Base-by-base conservation (phyloP, 176 grass and related monocot species). In the Rhynchospora breviuscula region DNA sequence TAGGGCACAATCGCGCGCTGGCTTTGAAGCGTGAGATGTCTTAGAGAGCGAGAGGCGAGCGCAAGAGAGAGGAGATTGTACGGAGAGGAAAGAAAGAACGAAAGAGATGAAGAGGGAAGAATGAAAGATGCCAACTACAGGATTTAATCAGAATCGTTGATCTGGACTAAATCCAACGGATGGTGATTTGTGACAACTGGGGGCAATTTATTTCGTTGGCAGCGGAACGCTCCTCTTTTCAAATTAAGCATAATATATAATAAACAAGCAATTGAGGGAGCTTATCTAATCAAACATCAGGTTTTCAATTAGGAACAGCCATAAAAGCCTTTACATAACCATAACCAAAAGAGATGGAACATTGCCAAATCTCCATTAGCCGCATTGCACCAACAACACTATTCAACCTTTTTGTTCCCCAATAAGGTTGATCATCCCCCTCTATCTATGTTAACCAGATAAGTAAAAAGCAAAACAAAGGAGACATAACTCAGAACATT, bases 401-500 rank as follows among this genome's bases (percentile, higher is more conserved):
- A 21, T 79, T 57, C 26, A 80, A 80, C 18, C 2, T 43, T 21
- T 80, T 61, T 23, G 5, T 60, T 18, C 5, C 5, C 1, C 48
- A 78, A 13, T 9, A 46, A 22, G 10, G 8, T 5, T 43, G 56
- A 52, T 60, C 76, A 60, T 3, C 40, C 78, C 2, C 8, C 15
- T 7, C 9, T n/a, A 54, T 19, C 33, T 44, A 62, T 45, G 45
- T 62, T 17, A 18, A 80, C 17, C 18, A 46, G 9, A 80, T 17
- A 80, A 46, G 62, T 61, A 80, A 62, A 62, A 80, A 45, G 59
- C 59, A 80, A 60, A 65, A 33, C 8, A n/a, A 63, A 44, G 15
- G 78, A 23, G 58, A 21, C 22, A n/a, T n/a, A 54, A 51, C n/a
- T 23, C 1, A 0, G 26, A 45, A 63, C 78, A 80, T 62, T 31